These are phyloP conservation scores for Auricularia auricula-judae DNA, from an alignment of 768 basidiomycete genomes.

Conservation along the genomic window DNA sequence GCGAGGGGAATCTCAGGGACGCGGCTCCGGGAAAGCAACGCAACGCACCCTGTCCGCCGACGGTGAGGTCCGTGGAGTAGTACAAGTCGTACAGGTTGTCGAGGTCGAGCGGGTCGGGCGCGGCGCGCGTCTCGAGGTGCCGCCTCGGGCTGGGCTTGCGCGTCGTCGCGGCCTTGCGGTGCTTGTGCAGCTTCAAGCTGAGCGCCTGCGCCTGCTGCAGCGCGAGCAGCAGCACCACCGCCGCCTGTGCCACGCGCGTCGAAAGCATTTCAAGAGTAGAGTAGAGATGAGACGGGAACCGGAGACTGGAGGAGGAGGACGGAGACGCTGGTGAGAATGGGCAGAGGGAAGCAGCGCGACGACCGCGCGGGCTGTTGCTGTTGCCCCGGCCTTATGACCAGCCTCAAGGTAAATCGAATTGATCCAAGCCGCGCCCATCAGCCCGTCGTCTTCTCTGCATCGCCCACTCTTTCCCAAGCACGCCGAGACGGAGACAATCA, in stretches of 20 bases:
- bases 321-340: too few relatives aligned
- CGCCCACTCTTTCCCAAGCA: neutral
- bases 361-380: too few relatives aligned
- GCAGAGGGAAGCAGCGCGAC: too few relatives aligned
- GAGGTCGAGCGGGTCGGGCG: neutral
- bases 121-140: neutral
- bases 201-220: constrained; percentile 1
- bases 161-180: neutral
- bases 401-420: neutral
- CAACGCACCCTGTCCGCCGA: neutral
- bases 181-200: neutral
- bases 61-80: neutral
- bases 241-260: neutral
- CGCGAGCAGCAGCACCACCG: neutral
- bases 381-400: too few relatives aligned
- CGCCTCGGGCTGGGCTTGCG: neutral
- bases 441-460: neutral
- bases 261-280: neutral
- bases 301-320: neutral
- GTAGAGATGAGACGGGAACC: neutral
- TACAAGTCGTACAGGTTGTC: neutral
- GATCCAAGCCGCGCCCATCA: neutral
- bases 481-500: neutral
- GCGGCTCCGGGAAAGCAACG: too few relatives aligned
- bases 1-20: neutral